Base-by-base conservation (phyloP, 441 rosid genomes). In the Mallotus japonicus region DNA sequence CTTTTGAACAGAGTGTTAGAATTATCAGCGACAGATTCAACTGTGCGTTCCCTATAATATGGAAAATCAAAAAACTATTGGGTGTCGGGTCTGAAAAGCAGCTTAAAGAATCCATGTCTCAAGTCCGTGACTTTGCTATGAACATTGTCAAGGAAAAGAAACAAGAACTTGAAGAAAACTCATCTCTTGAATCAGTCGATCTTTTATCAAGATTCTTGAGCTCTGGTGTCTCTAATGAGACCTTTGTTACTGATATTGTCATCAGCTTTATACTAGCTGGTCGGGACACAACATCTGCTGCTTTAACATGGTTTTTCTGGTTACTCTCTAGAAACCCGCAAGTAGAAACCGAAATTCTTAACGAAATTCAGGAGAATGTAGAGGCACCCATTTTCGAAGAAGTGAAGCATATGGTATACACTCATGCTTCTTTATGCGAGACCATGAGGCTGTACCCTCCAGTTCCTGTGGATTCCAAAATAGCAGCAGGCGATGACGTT, bases 241-340 rank as follows among this genome's bases (percentile, higher is more conserved):
- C 81, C 71, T 74, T 89, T 5, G 86, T 83, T 6, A 79, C 83
- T 2, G 92, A 90, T 59, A 81, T 90, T 56, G 83, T 90, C 16
- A 84, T 90, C 20, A 92, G 93, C 65, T 86, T 90, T 55, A 82
- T 85, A 1, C 85, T 87, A 0, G 96, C 96, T 0, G 97, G 96
- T 62, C 84, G 94, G 1, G 97, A 92, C 85, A 87, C 97, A 0
- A 90, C 93, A 0, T 91, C 97, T 3, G 86, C 93, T 3, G 93
- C 91, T 55, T 76, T 92, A 56, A 88, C 88, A 10, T 92, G 97
- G 96, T 90, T 86, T 84, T 89, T 90, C 73, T 89, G 88, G 93
- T 54, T 90, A n/a, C 60, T 90, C 50, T 78, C 78, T 3, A 17
- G 62, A 22, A 77, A 87, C 75, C 90, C 89, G 0, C 63, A 70